Conservation (phyloP, 345 rosid genomes). For the Rhodamnia rubescens region DNA sequence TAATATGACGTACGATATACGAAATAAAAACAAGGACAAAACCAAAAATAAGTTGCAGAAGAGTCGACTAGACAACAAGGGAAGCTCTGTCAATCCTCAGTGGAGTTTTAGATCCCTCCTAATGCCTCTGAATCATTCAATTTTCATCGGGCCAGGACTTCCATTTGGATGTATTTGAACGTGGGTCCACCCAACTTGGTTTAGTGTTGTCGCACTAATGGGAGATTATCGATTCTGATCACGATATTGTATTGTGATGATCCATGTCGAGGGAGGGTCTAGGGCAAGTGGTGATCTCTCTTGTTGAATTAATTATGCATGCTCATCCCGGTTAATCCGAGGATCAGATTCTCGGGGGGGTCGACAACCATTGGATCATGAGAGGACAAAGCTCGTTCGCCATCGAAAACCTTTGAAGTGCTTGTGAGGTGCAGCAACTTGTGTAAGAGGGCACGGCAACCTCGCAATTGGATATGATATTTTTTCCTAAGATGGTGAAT, state of each 20-base stretch:
- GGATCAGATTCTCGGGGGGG: not conserved
- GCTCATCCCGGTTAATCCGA: too few relatives aligned
- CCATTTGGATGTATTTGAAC: not conserved
- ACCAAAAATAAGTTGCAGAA: slow-evolving; percentile 1
- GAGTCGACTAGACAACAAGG: not conserved
- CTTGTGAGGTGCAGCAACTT: not conserved
- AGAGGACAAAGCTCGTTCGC: not conserved
- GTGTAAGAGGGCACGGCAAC: not conserved
- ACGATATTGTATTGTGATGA: not conserved
- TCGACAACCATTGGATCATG: not conserved
- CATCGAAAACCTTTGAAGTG: not conserved
- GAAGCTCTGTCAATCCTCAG: slow-evolving; percentile 18
- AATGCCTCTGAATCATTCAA: slow-evolving; percentile 29
- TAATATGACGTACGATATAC: not conserved
- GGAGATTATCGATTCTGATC: not conserved
- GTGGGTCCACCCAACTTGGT: slow-evolving; percentile 15
- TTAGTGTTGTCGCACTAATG: not conserved
- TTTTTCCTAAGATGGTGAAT: not conserved
- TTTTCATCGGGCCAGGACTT: not conserved
- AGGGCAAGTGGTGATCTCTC: not conserved
- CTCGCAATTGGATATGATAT: not conserved
- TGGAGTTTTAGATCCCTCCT: not conserved
- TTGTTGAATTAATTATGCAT: too few relatives aligned
- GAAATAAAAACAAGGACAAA: slow-evolving; percentile 1
- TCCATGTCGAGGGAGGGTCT: not conserved